These are phyloP conservation scores for Pseudogymnoascus sp. DNA, from an alignment of 2,329 filamentous ascomycete species.

Conservation along the genomic window DNA sequence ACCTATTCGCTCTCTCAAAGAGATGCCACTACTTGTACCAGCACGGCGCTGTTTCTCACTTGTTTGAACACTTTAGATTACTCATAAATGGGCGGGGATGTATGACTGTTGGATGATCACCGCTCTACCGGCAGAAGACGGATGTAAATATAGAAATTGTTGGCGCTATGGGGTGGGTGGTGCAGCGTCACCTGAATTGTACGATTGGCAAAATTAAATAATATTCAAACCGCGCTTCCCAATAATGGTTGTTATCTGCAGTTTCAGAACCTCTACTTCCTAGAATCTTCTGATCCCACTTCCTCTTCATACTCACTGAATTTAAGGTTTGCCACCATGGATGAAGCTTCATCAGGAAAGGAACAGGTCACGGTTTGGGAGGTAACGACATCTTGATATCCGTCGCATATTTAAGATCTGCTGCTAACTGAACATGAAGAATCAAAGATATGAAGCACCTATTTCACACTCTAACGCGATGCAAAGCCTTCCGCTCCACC, in stretches of 20 bases:
- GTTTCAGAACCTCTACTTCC: background rate
- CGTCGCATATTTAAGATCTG: background rate
- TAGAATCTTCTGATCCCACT: background rate
- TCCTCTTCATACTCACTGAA: background rate
- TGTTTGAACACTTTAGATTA: conserved; percentile 30
- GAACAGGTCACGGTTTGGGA: background rate
- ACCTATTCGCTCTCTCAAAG: background rate
- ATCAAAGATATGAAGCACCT: background rate
- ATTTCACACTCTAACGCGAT: background rate
- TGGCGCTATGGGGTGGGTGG: conserved; percentile 1
- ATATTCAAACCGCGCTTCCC: background rate
- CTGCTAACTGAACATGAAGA: background rate
- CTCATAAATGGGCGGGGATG: conserved; percentile 27
- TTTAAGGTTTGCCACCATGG: background rate
- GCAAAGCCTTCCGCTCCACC: background rate
- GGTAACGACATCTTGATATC: background rate
- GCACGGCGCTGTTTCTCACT: conserved; percentile 23
- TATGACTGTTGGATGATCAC: conserved; percentile 34
- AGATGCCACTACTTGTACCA: conserved; percentile 25
- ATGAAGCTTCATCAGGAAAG: background rate
- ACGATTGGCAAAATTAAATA: conserved; percentile 10
- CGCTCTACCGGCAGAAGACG: conserved; percentile 27
- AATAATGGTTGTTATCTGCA: background rate
- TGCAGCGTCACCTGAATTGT: conserved; percentile 11
- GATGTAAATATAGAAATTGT: conserved; percentile 31